These are phyloP conservation scores for Paraphysoderma sedebokerense DNA, from an alignment of 371 early-diverging fungal genomes.

Conservation along the genomic window DNA sequence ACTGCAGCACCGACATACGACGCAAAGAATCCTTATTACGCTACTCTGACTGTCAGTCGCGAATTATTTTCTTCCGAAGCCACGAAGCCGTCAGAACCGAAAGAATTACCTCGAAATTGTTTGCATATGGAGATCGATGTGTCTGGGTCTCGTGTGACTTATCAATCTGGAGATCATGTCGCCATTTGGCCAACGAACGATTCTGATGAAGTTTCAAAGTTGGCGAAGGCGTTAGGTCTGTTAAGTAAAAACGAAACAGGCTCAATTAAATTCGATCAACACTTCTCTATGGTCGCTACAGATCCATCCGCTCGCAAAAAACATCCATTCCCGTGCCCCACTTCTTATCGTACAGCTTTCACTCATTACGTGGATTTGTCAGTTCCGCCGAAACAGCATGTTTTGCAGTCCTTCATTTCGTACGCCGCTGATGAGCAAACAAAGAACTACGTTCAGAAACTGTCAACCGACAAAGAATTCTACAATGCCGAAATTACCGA, in stretches of 20 bases:
- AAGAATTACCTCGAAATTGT: constrained; percentile 42
- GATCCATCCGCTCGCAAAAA: constrained; percentile 47
- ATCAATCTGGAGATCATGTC: constrained; percentile 87
- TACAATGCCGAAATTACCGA: constrained; percentile 40
- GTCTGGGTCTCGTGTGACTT: constrained; percentile 35
- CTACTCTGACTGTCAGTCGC: constrained; percentile 32
- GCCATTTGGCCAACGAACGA: constrained; percentile 84
- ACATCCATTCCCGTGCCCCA: constrained; percentile 70
- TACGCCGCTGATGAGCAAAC: constrained; percentile 36
- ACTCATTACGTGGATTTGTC: constrained; percentile 81
- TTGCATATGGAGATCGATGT: constrained; percentile 86
- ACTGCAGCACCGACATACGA: constrained; percentile 28
- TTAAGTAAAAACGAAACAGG: no score
- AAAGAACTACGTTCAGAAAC: constrained; percentile 21
- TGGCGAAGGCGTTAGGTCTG: constrained; percentile 44
- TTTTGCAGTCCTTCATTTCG: constrained; percentile 19
- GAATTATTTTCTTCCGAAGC: constrained; percentile 39
- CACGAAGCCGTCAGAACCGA: constrained; percentile 7
- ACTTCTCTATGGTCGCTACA: constrained; percentile 34
- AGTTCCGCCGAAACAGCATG: constrained; percentile 33
- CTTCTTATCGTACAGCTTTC: constrained; percentile 65
- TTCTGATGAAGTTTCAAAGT: constrained; percentile 44
- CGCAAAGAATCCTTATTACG: constrained; percentile 63
- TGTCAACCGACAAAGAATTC: constrained; percentile 55
- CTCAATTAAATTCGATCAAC: constrained; percentile 41